Evolutionary conservation across 805 yeast genomes (phyloP).

Genomic region (Wickerhamomyces bisporus): DNA sequence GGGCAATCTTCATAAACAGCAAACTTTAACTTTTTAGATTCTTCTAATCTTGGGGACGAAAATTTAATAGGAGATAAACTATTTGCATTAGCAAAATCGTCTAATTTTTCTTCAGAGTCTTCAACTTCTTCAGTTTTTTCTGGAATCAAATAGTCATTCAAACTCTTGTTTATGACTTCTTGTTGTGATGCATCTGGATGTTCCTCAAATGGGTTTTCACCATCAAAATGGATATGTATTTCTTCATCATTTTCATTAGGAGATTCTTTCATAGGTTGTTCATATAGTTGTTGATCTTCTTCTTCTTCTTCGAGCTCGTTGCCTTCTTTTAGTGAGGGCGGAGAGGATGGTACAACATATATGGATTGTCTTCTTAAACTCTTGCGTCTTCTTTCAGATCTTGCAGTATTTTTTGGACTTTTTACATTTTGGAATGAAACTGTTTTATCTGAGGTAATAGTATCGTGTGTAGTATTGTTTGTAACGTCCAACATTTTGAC

Average conservation of each 20-base stretch:
- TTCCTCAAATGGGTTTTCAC: slow-evolving; percentile 18
- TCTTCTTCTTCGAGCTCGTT: slow-evolving; percentile 1
- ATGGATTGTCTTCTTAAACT: slow-evolving; percentile 38
- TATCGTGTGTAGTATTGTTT: slow-evolving; percentile 3
- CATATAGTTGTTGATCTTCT: background rate
- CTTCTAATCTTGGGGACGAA: slow-evolving; percentile 12
- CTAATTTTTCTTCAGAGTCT: slow-evolving; percentile 2
- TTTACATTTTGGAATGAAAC: slow-evolving; percentile 22
- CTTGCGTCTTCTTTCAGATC: slow-evolving; percentile 30
- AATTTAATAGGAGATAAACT: slow-evolving; percentile 21
- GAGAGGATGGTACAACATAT: slow-evolving; percentile 26
- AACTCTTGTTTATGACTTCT: slow-evolving; percentile 4
- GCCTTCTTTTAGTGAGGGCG: slow-evolving; percentile 5
- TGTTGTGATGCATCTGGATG: slow-evolving; percentile 1
- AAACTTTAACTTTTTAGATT: slow-evolving; percentile 8
- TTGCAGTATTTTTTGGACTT: slow-evolving; percentile 18
- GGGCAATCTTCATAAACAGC: slow-evolving; percentile 21
- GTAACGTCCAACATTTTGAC: slow-evolving; percentile 6
- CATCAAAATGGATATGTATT: slow-evolving; percentile 23
- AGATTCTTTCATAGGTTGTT: background rate
- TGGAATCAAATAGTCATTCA: slow-evolving; percentile 8
- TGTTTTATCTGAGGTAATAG: slow-evolving; percentile 16
- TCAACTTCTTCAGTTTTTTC: slow-evolving; percentile 4
- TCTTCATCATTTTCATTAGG: slow-evolving; percentile 4
- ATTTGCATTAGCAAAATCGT: slow-evolving; percentile 14